Percentiles rank a stretch among this genome's conserved stretches.
Conservation (phyloP, 2,329 filamentous ascomycete genomes). For the Penicillium sp. region DNA sequence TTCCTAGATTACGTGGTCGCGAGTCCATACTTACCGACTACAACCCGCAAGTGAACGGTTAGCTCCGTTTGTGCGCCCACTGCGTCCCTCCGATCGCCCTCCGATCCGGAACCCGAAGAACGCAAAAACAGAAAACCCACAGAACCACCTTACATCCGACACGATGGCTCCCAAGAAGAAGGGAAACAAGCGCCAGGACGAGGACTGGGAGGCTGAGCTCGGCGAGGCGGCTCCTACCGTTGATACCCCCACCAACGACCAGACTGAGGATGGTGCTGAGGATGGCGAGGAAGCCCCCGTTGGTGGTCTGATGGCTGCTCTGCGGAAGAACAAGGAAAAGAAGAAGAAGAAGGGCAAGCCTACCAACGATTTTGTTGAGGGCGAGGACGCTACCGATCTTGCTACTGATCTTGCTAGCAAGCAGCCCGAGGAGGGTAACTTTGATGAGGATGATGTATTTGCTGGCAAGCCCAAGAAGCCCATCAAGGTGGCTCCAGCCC, state of each 20-base stretch:
- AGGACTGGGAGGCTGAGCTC: slow-evolving; percentile 93
- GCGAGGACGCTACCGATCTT: slow-evolving; percentile 54
- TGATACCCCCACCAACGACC: slow-evolving; percentile 44
- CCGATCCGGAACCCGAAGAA: slow-evolving; percentile 14
- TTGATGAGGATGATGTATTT: slow-evolving; percentile 85
- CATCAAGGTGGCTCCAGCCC: slow-evolving; percentile 49
- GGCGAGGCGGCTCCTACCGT: slow-evolving; percentile 66
- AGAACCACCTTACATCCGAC: slow-evolving; percentile 1
- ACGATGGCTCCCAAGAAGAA: slow-evolving; percentile 94
- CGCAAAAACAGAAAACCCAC: not conserved
- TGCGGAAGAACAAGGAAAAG: slow-evolving; percentile 81
- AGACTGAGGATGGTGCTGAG: slow-evolving; percentile 49
- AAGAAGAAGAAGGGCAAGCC: slow-evolving; percentile 86
- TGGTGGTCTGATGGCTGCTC: slow-evolving; percentile 74
- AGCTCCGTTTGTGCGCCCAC: slow-evolving; percentile 29
- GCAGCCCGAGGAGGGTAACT: slow-evolving; percentile 75
- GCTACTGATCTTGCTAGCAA: slow-evolving; percentile 59
- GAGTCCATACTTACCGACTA: slow-evolving; percentile 4
- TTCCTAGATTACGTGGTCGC: slow-evolving; percentile 4
- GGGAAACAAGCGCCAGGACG: slow-evolving; percentile 78
- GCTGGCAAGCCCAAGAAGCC: slow-evolving; percentile 70
- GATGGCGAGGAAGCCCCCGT: slow-evolving; percentile 57
- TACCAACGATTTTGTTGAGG: slow-evolving; percentile 71
- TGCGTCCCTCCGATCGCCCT: slow-evolving; percentile 13
- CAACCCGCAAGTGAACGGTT: slow-evolving; percentile 25